phyloP scores from a whole-genome alignment of 176 grass and related monocot species.

The Echinochloa phyllopogon region DNA sequence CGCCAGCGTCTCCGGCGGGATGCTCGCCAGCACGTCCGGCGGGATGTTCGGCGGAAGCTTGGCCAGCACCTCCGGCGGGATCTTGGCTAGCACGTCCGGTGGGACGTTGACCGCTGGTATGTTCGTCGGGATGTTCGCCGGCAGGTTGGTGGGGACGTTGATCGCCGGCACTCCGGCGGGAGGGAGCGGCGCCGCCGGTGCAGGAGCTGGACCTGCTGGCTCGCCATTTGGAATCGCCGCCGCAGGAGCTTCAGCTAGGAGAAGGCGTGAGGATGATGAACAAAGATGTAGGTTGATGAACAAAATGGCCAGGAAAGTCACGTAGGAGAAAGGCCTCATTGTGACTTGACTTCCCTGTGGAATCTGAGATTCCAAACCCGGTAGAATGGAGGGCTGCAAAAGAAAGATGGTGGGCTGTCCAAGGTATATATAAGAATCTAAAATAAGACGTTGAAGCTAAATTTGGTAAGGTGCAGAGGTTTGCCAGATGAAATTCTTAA shows the following conservation, averaged over 20 bases:
- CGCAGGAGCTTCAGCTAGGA: background rate
- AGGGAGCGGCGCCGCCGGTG: background rate
- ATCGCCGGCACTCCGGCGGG: background rate
- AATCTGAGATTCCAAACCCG: constrained; percentile 23
- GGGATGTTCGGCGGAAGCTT: constrained; percentile 32
- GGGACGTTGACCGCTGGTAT: background rate
- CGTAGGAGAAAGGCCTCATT: constrained; percentile 38
- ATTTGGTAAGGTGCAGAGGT: constrained; percentile 7
- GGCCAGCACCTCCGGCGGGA: background rate
- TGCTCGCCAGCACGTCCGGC: background rate
- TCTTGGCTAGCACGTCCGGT: background rate
- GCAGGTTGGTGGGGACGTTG: constrained; percentile 1
- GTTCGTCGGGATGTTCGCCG: constrained; percentile 4
- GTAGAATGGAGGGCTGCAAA: constrained; percentile 36
- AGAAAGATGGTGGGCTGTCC: background rate
- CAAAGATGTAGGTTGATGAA: background rate
- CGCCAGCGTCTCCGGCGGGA: constrained; percentile 48
- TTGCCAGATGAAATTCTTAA: background rate
- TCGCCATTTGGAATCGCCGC: background rate
- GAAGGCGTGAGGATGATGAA: constrained; percentile 14
- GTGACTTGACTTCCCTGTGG: constrained; percentile 38
- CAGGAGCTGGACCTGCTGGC: background rate
- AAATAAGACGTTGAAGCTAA: constrained; percentile 16
- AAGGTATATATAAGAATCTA: background rate
- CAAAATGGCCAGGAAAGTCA: constrained; percentile 47